These are phyloP conservation scores for Zasmidium angulare DNA, from an alignment of 2,329 filamentous ascomycete species.

Conservation along the genomic window DNA sequence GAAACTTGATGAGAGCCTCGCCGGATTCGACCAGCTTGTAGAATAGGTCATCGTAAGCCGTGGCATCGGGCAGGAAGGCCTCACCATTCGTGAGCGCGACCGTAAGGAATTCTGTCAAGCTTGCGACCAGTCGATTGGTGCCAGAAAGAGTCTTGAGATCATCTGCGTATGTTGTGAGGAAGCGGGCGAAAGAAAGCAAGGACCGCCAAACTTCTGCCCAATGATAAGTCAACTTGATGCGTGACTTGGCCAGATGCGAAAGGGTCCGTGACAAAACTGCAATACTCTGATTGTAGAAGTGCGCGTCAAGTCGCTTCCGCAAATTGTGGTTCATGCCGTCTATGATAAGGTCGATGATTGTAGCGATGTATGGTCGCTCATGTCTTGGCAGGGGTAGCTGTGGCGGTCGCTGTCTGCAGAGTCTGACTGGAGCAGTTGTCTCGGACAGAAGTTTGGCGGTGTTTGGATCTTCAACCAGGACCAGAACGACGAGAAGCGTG, in stretches of 20 bases:
- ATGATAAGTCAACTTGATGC: constrained; percentile 81
- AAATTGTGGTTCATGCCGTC: constrained; percentile 95
- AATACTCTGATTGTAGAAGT: constrained; percentile 68
- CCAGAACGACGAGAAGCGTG: constrained; percentile 78
- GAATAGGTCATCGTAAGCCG: constrained; percentile 92
- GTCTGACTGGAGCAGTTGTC: constrained; percentile 71
- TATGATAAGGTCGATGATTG: constrained; percentile 81
- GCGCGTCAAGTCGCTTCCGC: constrained; percentile 76
- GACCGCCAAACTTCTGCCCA: constrained; percentile 95
- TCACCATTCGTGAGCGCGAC: constrained; percentile 84
- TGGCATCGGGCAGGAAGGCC: constrained; percentile 81
- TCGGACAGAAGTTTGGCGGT: constrained; percentile 81
- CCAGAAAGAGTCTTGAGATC: constrained; percentile 70
- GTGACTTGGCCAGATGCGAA: constrained; percentile 77
- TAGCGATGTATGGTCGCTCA: constrained; percentile 71
- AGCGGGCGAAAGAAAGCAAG: constrained; percentile 81
- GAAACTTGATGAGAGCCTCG: constrained; percentile 77
- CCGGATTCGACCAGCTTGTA: constrained; percentile 97
- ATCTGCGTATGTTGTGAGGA: constrained; percentile 80
- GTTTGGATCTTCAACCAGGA: constrained; percentile 80
- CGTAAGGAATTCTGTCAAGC: constrained; percentile 78
- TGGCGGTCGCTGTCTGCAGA: constrained; percentile 87
- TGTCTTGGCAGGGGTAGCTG: constrained; percentile 70
- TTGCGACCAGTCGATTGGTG: constrained; percentile 72
- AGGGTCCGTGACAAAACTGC: constrained; percentile 80